Evolutionary conservation across 2,329 filamentous ascomycete genomes (phyloP).

Genomic region (Diaporthe ampelina): DNA sequence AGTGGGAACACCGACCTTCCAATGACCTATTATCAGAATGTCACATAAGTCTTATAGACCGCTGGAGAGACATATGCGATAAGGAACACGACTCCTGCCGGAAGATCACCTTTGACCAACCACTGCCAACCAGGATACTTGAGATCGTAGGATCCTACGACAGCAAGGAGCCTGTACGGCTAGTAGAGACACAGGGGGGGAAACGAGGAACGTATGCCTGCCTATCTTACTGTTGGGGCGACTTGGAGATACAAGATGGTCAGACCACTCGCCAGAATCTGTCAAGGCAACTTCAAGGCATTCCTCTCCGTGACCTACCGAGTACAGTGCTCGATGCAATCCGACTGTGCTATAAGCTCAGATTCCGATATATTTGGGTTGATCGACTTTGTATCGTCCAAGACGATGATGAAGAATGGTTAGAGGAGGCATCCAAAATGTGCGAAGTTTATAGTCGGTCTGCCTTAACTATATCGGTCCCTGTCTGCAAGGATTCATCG

Average conservation of each 20-base stretch:
- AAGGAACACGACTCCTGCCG: neutral
- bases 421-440: slow-evolving; percentile 46
- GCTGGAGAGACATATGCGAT: neutral
- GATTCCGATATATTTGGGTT: slow-evolving; percentile 46
- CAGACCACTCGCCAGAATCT: neutral
- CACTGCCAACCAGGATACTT: neutral
- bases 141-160: neutral
- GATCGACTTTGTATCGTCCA: slow-evolving; percentile 49
- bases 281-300: accelerated
- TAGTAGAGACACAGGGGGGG: neutral
- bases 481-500: neutral
- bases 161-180: accelerated
- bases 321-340: slow-evolving; percentile 4
- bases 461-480: slow-evolving; percentile 42
- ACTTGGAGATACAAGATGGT: accelerated
- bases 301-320: neutral
- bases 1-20: neutral
- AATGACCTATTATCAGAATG: neutral
- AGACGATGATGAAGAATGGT: slow-evolving; percentile 42
- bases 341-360: neutral
- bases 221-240: slow-evolving; percentile 15
- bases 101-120: accelerated
- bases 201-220: neutral
- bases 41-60: neutral
- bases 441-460: slow-evolving; percentile 46